Evolutionary conservation across 129 eudicot species (phyloP), one percentile per base, ranked within the genome.

Genomic region (Apium graveolens): DNA sequence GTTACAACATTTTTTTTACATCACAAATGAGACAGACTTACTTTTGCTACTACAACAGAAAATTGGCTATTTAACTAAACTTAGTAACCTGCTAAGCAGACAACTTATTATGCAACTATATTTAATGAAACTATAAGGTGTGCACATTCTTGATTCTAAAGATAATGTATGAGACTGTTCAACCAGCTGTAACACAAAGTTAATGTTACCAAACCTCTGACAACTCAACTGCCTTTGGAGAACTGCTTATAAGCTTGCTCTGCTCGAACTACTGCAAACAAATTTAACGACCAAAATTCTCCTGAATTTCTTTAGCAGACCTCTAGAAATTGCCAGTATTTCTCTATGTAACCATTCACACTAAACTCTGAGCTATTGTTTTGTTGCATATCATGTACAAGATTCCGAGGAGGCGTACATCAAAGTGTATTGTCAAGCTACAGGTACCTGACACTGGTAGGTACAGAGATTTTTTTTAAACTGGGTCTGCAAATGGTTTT

Each of bases 1-100:
- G 68, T n/a, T 60, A 60, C 68, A 60, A 60, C 68, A 60, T 60
- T 26, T n/a, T n/a, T n/a, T 60, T 9, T 60, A 60, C 68, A 60
- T 26, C 14, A n/a, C 31, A 60, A 60, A n/a, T n/a, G 4, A 3
- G 68, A 57, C 29, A 53, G 24, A 53, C 27, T 8, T 8, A 8
- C 65, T n/a, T n/a, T n/a, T 60, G 24, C 65, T 6, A 10, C 17
- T 78, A 20, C 38, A 65, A 14, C 70, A 66, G 38, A 31, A 32
- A 16, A 31, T 13, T 14, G 39, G 21, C 24, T 31, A 31, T 66
- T n/a, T 14, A 32, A 29, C 72, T 66, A 32, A 32, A 60, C 32
- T 41, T 66, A 66, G 24, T 31, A 32, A 60, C 32, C 39, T 66
- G 14, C 37, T 13, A 27, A 31, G 72, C 24, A 14, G 31, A 66